Base-by-base conservation (phyloP, 1,284 basidiomycete genomes). In the Coriolopsis trogii region DNA sequence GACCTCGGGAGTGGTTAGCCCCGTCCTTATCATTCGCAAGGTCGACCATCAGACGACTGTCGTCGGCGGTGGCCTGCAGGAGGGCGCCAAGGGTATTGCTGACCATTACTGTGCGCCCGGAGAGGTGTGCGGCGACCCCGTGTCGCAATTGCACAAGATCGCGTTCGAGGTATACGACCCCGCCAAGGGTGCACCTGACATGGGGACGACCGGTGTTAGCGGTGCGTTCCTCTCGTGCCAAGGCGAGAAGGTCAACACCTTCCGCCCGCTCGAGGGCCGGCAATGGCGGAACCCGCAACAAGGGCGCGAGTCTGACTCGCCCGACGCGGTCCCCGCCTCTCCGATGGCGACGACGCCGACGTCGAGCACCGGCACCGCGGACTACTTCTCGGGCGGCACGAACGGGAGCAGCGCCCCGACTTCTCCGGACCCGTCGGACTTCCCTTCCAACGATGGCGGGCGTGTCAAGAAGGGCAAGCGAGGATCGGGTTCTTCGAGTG, bases 131-230 rank as follows among this genome's bases (percentile, higher is more conserved):
- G 94, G 95, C 3, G 94, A 98, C 65, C 90, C 94, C 4, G 93
- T 98, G 20, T 95, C 93, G 16, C 96, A 98, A 67, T 77, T 97
- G 46, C 95, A 97, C 76, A 98, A 95, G 75, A 87, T 95, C 56
- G 93, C 92, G 0, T 92, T 95, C 60, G 93, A 95, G 72, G 85
- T 95, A 8, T 94, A 86, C 65, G 87, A 90, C 62, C 75, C 80
- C 18, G 76, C 73, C 61, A 89, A 87, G 67, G 79, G 76, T 39
- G 74, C 81, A 63, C 84, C 87, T 3, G 87, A 89, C 51, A 80
- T 80, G 4, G 87, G 87, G 18, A 85, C 85, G 1, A 86, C 87
- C 1, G 90, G 90, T 21, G 65, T 76, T 31, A 88, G 85, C 16
- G 90, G 91, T 34, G 84, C 89, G 4, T 93, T 92, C 79, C 69